These are phyloP conservation scores for sweet orange (Citrus sinensis) DNA, from an alignment of 345 rosid species.

Conservation along the genomic window DNA sequence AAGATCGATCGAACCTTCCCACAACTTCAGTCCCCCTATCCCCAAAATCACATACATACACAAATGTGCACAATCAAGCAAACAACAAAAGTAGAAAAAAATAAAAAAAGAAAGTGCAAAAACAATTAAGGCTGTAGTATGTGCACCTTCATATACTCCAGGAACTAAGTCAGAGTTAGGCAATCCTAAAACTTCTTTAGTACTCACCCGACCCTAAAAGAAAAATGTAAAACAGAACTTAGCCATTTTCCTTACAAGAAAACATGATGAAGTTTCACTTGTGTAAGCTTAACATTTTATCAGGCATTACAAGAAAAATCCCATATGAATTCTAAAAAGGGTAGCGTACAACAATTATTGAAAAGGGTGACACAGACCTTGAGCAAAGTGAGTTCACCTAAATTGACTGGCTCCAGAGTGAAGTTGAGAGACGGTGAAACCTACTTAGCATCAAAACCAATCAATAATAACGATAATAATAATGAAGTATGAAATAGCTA, in stretches of 20 bases:
- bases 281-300: not conserved
- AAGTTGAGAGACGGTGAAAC: slow-evolving; percentile 47
- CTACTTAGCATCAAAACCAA: slow-evolving; percentile 28
- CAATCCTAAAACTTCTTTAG: slow-evolving; percentile 78
- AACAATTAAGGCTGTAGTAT: not conserved
- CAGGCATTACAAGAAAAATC: not conserved
- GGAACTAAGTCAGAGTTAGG: slow-evolving; percentile 91
- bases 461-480: not conserved
- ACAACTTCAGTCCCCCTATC: slow-evolving; percentile 89
- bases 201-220: slow-evolving; percentile 76
- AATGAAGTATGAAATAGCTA: too few species aligned
- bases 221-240: slow-evolving; percentile 3
- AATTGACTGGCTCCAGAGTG: slow-evolving; percentile 42
- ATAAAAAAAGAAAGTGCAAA: too few species aligned
- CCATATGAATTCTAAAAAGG: not conserved
- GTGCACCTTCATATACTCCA: slow-evolving; percentile 86
- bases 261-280: too few species aligned
- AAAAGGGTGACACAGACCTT: slow-evolving; percentile 40
- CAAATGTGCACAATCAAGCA: not conserved
- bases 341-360: too few species aligned
- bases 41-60: not conserved
- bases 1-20: slow-evolving; percentile 98
- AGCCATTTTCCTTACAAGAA: not conserved
- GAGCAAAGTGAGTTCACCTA: slow-evolving; percentile 60
- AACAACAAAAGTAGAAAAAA: not conserved